Evolutionary conservation across 2,329 filamentous ascomycete species (phyloP), one percentile per base, ranked within the genome.

Genomic region (Calonectria crousiana): DNA sequence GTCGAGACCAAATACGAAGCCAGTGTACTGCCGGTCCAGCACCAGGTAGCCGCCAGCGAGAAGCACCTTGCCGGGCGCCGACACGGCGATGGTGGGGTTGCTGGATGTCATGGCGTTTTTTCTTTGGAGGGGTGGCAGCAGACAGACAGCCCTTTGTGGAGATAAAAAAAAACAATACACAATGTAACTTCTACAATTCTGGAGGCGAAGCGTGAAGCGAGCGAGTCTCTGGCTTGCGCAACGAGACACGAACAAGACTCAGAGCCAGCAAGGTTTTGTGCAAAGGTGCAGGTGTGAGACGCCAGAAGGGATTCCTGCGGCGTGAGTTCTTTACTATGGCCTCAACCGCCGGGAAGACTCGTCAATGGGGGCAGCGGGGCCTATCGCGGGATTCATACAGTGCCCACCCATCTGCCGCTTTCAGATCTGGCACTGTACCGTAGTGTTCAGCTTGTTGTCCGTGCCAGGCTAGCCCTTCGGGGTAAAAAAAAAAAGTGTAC

Each of bases 11-110:
- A 93, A 90, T 75, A 95, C 90, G 69, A 95, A 86, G 34, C 93
- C 96, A 4, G 94, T 97, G 85, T 98, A 95, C 75, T 90, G 88
- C 75, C 95, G 92, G 87, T 98, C 96, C 58, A 99, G 92, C 28
- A 98, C 96, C 58, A 98, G 92, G 85, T 98, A 99, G 75, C 97
- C 97, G 76, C 97, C 97, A 5, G 96, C 95, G 69, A 98, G 91
- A 77, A 99, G 91, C 74, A 99, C 97, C 88, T 99, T 99, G 79
- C 97, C 97, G 23, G 97, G 97, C 28, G 97, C 96, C 76, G 97
- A 98, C 78, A 98, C 91, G 82, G 93, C 93, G 62, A 85, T 81
- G 64, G 87, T 86, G 75, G 84, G 83, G 80, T 84, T 82, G 41
- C 74, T 73, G 52, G 74, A 71, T 52, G 79, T 66, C 80, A 80